Percentiles rank a stretch among this genome's conserved stretches.
Evolutionary conservation across 208 protist genomes (phyloP).

Genomic region (Leishmania aethiopica): DNA sequence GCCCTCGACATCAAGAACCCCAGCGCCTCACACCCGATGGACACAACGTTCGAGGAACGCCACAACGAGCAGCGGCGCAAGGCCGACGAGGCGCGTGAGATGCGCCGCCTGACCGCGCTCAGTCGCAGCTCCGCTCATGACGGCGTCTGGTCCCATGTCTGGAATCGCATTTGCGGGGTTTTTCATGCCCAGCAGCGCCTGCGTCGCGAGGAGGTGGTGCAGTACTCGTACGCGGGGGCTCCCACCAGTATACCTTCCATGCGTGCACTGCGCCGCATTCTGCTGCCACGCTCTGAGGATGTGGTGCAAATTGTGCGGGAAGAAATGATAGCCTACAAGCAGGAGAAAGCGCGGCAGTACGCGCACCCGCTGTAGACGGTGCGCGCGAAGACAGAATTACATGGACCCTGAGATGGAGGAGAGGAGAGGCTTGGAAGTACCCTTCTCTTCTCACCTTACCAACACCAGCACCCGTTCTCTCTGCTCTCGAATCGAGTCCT

Average conservation of each 20-base stretch:
- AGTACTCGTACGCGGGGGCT: constrained; percentile 78
- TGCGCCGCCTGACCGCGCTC: constrained; percentile 36
- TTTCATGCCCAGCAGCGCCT: constrained; percentile 20
- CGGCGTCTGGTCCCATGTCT: constrained; percentile 1
- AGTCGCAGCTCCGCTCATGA: neutral
- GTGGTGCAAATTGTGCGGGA: constrained; percentile 85
- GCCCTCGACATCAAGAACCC: constrained; percentile 16
- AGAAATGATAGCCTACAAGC: constrained; percentile 82
- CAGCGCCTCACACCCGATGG: constrained; percentile 63
- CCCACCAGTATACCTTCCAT: constrained; percentile 73
- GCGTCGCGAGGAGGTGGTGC: constrained; percentile 49
- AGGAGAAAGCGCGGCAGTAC: constrained; percentile 41
- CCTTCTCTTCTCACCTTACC: neutral
- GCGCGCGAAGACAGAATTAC: neutral
- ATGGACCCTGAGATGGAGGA: neutral
- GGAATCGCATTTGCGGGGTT: constrained; percentile 68
- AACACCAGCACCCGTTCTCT: neutral
- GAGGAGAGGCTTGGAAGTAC: neutral
- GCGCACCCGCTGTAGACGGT: constrained; percentile 12
- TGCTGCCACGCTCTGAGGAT: constrained; percentile 84
- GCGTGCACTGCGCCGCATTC: constrained; percentile 65
- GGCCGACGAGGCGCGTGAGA: constrained; percentile 41
- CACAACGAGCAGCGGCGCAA: constrained; percentile 28
- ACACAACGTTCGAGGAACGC: constrained; percentile 63
- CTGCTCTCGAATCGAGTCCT: neutral